Conservation (phyloP, 768 basidiomycete species). For the Mycena sanguinolenta region DNA sequence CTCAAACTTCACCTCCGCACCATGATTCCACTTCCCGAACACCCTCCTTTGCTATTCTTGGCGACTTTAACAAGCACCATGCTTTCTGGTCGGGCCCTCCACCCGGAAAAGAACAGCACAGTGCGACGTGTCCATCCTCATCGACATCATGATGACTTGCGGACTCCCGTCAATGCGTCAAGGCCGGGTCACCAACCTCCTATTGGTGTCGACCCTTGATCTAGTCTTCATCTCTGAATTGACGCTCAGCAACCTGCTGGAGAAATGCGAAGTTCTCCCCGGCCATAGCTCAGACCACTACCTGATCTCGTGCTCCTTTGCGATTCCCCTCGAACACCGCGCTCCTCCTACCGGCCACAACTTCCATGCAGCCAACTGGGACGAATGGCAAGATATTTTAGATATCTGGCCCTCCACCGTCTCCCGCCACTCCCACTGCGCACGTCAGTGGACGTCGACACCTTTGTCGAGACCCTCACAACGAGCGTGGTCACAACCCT, state of each 20-base stretch:
- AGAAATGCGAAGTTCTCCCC: slow-evolving; percentile 10
- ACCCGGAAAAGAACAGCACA: neutral
- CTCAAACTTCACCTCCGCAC: too few species aligned
- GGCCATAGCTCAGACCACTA: neutral
- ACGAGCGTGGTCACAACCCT: neutral
- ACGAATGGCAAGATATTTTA: neutral
- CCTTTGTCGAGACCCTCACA: neutral
- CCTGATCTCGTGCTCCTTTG: neutral
- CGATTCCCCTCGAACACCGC: slow-evolving; percentile 5
- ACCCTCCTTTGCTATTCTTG: slow-evolving; percentile 4
- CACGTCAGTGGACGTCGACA: neutral
- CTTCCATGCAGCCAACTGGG: slow-evolving; percentile 6
- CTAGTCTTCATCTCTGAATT: neutral
- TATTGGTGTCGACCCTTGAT: slow-evolving; percentile 1
- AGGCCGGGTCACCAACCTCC: slow-evolving; percentile 1
- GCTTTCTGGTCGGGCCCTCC: slow-evolving; percentile 1
- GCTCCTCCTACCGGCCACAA: slow-evolving; percentile 5
- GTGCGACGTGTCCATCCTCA: neutral
- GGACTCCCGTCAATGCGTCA: neutral
- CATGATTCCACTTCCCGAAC: neutral
- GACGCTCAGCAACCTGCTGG: neutral
- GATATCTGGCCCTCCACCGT: neutral
- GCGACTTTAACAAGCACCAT: too few species aligned
- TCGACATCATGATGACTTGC: neutral
- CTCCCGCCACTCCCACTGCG: slow-evolving; percentile 2